phyloP scores from a whole-genome alignment of 768 basidiomycete species.

The Albatrellus ellisii region DNA sequence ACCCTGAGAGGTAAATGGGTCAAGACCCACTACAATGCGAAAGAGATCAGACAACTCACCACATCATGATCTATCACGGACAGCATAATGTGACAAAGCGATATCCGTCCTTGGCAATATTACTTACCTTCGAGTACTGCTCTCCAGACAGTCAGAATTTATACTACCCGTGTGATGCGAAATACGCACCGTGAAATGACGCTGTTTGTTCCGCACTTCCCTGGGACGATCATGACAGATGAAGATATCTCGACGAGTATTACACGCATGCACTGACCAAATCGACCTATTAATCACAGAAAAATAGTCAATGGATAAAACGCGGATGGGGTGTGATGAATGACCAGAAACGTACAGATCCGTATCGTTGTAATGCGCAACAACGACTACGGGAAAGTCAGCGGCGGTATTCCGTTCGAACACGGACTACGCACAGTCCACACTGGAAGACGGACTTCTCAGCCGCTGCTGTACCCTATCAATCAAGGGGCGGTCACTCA shows the following conservation, averaged over 20 bases:
- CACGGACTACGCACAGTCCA: conserved; percentile 15
- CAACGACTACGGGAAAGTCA: conserved; percentile 39
- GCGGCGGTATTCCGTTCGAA: neutral
- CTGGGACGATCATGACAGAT: conserved; percentile 25
- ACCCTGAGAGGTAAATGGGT: conserved; percentile 41
- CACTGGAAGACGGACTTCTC: conserved; percentile 56
- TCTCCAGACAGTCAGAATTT: neutral
- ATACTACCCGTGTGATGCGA: neutral
- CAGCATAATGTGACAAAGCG: neutral
- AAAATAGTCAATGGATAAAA: conserved; percentile 1
- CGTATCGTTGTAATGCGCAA: conserved; percentile 53
- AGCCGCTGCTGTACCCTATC: conserved; percentile 1
- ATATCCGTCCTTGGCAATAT: neutral
- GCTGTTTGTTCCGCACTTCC: conserved; percentile 82
- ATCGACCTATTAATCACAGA: conserved; percentile 45
- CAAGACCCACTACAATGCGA: neutral
- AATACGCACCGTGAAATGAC: conserved; percentile 66
- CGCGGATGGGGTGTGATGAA: neutral
- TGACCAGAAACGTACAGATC: conserved; percentile 50
- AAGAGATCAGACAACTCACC: conserved; percentile 27
- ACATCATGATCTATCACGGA: conserved; percentile 68
- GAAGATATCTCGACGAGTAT: conserved; percentile 2
- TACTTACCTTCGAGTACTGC: conserved; percentile 67
- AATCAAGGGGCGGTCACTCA: conserved; percentile 25
- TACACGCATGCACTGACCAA: conserved; percentile 40